phyloP scores from a whole-genome alignment of 257 asterid genomes.

The Nicotiana attenuata region DNA sequence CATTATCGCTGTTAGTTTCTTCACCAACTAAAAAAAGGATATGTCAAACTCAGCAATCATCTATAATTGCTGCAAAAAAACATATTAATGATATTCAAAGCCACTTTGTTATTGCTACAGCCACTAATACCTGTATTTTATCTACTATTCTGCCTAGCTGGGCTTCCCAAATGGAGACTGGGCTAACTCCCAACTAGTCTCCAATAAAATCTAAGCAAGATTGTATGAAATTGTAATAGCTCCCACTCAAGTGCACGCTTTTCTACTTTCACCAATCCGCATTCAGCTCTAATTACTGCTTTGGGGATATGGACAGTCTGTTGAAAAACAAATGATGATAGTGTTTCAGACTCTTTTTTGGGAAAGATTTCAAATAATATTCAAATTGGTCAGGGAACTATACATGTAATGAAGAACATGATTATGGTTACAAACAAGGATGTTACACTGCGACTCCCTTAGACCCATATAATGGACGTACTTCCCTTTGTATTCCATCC shows the following conservation, averaged over 20 bases:
- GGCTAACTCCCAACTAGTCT: not conserved
- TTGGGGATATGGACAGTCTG: not conserved
- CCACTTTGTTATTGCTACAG: not conserved
- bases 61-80: not conserved
- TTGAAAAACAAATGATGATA: not conserved
- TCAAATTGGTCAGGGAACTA: not conserved
- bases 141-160: not conserved
- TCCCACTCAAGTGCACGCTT: constrained; percentile 3
- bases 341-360: not conserved
- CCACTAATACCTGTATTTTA: not conserved
- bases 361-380: not conserved
- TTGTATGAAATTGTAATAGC: not conserved
- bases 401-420: not conserved
- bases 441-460: not conserved
- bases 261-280: not conserved
- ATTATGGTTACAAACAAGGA: not conserved
- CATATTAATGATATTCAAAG: not conserved
- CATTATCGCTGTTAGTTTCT: not conserved
- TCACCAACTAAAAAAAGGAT: not conserved
- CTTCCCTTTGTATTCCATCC: not conserved
- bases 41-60: not conserved
- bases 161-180: not conserved
- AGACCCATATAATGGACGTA: not conserved
- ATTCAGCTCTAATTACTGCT: not conserved
- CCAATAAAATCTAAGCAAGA: not conserved